phyloP scores from a whole-genome alignment of 495 filamentous ascomycete genomes.

The Trichoderma erinaceum region DNA sequence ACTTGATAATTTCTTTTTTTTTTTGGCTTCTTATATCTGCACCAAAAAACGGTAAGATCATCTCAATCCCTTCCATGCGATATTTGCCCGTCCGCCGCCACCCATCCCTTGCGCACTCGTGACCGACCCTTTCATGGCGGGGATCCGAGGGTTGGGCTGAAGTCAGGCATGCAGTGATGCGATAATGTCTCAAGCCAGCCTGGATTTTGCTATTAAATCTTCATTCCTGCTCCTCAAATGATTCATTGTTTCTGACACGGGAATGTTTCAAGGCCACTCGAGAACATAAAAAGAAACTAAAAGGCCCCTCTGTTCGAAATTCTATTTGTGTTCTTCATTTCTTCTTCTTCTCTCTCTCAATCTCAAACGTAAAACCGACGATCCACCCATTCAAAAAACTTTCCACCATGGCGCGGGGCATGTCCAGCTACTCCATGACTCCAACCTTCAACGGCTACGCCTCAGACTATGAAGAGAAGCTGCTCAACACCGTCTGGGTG shows the following conservation, averaged over 20 bases:
- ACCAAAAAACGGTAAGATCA: neutral
- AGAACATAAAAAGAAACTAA: neutral
- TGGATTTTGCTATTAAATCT: neutral
- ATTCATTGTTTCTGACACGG: neutral
- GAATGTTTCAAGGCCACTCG: neutral
- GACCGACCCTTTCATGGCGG: conserved; percentile 6
- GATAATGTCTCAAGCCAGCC: neutral
- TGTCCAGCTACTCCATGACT: conserved; percentile 9
- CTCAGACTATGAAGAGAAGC: conserved; percentile 30
- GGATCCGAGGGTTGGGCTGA: neutral
- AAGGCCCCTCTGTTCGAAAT: too few species aligned
- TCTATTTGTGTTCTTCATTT: neutral
- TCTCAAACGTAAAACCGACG: neutral
- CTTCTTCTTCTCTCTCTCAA: too few species aligned
- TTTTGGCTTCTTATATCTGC: neutral
- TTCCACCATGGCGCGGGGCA: conserved; percentile 5
- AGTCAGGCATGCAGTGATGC: conserved; percentile 7
- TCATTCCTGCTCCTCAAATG: neutral
- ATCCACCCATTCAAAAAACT: neutral
- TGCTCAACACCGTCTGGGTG: conserved; percentile 44
- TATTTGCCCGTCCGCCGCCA: conserved; percentile 7
- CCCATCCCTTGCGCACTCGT: neutral
- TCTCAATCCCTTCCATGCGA: neutral
- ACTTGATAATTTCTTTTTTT: neutral
- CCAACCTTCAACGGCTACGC: conserved; percentile 13